Base-by-base conservation (phyloP, 2,329 filamentous ascomycete species). In the Esteya vermicola region DNA sequence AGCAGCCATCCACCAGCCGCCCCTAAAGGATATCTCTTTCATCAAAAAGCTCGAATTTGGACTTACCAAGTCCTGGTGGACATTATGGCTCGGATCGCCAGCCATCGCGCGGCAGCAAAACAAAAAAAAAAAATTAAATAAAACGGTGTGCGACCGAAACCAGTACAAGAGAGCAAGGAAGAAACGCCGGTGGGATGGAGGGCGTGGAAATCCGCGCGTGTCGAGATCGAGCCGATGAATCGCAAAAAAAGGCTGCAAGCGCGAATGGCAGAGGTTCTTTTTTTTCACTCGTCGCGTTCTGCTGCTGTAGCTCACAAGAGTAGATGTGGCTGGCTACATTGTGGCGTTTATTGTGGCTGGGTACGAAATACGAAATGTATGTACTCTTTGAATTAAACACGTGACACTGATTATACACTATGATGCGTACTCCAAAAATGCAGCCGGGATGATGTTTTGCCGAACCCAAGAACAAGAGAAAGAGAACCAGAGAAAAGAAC, bases 1-100 rank as follows among this genome's bases (percentile, higher is more conserved):
- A n/a, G n/a, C n/a, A n/a, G n/a, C n/a, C n/a, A n/a, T n/a, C n/a
- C 9, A 28, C 8, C 14, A 9, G 10, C 10, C n/a, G n/a, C 16
- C 4, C 22, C 20, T 28, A 27, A 6, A n/a, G n/a, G n/a, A n/a
- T n/a, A n/a, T n/a, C n/a, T n/a, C n/a, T n/a, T n/a, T 28, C 19
- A n/a, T 28, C 27, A 22, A 22, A 23, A 13, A 12, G 19, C 16
- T 8, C 10, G 27, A 20, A 32, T n/a, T n/a, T n/a, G n/a, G 31
- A 45, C 54, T 19, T 43, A 56, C 54, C 51, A 57, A 41, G 41
- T 56, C 53, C 51, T 48, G 48, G 41, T 57, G 51, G 38, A 58
- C 53, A 36, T 54, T 56, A 39, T 55, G 51, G 48, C 56, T 58
- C 33, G 56, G 56, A 37, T 59, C 56, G 18, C 47, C 47, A 36